Evolutionary conservation across 108 stramenopile species (phyloP), one percentile per base, ranked within the genome.

Genomic region (Cylindrotheca fusiformis): DNA sequence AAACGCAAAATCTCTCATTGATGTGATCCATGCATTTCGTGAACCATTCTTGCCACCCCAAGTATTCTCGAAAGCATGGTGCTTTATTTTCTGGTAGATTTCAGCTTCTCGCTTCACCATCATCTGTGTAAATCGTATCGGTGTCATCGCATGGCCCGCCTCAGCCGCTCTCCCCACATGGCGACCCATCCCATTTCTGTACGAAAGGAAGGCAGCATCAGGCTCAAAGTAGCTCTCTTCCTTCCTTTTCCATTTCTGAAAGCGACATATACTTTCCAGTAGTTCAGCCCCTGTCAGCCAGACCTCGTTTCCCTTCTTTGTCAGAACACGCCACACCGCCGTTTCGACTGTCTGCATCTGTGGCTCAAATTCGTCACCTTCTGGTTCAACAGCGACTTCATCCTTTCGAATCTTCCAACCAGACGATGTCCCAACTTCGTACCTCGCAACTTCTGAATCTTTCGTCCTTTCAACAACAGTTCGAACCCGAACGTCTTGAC

Each of bases 41-140:
- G 76, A 64, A 8, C 87, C 92, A 65, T 69, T 81, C 52, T 90
- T 90, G 20, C 91, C 91, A 45, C 92, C 92, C 92, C 92, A 93
- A 56, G 79, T 78, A 51, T 90, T 88, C 55, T 90, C 92, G 32
- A 66, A 85, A 1, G 72, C 55, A 1, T 75, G 65, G 63, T 83
- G 79, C 53, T 90, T 93, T 20, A 93, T 58, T 21, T 76, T 79
- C 46, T 79, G 72, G 36, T 93, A 93, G 2, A 93, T 61, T 32
- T 93, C 92, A 49, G 78, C 79, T 65, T 93, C 92, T 25, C 68
- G 68, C 32, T 88, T 90, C 20, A 93, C 71, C 88, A 93, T 81
- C 30, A 79, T 74, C 45, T 72, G 74, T n/a, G 86, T 78, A 57
- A 93, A 84, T 47, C 69, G 75, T 53, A 77, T 69, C 5, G 88